Evolutionary conservation across 352 stramenopile genomes (phyloP).

Genomic region (Globisporangium sylvaticum): DNA sequence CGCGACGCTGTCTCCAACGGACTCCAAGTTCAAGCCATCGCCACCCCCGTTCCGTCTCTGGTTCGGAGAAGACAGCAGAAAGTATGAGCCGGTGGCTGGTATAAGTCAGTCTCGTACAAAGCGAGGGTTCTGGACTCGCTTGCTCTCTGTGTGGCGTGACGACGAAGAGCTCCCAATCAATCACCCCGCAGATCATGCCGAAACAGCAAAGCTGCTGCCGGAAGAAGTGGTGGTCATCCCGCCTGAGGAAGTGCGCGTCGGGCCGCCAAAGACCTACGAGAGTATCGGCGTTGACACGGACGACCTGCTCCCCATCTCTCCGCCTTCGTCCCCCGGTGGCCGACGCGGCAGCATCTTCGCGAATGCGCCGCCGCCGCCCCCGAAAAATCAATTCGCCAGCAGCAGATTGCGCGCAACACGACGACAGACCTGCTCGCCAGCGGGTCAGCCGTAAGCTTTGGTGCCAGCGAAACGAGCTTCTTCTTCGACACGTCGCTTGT

Average conservation of each 20-base stretch:
- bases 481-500: conserved; percentile 7
- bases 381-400: not conserved
- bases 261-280: conserved; percentile 34
- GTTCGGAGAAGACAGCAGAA: conserved; percentile 16
- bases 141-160: not conserved
- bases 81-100: not conserved
- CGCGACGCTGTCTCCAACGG: not conserved
- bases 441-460: conserved; percentile 3
- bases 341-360: conserved; percentile 17
- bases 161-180: not conserved
- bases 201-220: not conserved
- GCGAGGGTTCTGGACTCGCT: not conserved
- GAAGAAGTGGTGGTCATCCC: not conserved
- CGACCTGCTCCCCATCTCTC: conserved; percentile 12
- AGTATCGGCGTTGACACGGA: conserved; percentile 46
- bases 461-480: conserved; percentile 16
- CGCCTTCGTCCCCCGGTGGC: not conserved
- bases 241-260: too few relatives aligned
- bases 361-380: conserved; percentile 5
- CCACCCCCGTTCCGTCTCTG: conserved; percentile 33
- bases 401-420: not conserved
- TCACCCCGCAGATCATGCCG: not conserved
- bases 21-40: conserved; percentile 10
- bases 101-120: not conserved
- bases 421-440: not conserved